Base-by-base conservation (phyloP, 371 early-diverging fungal genomes). In the Massospora cicadina region DNA sequence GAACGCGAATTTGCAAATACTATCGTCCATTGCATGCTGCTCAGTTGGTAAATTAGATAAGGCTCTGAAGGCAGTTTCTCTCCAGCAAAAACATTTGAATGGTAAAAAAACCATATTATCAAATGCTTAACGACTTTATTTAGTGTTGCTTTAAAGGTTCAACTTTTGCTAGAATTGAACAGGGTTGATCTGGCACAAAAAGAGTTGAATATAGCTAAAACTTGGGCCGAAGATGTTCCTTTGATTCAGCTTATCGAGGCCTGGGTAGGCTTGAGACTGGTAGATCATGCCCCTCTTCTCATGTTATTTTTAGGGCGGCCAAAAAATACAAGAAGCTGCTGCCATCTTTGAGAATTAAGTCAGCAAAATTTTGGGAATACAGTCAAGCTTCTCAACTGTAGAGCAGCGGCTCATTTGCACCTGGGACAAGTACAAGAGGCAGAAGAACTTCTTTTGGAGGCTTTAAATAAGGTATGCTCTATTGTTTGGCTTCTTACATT, bases 341-440 rank as follows among this genome's bases (percentile, higher is more conserved):
- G 95, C 93, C 74, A 89, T 91, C 58, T 95, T 88, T 68, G 93
- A 95, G 98, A 95, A 68, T 81, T 95, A 64, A 90, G 84, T 17
- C 86, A 88, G 60, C 84, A 91, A 0, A 76, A 73, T 58, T 73
- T 84, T 25, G 78, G 78, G 1, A 81, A 87, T n/a, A 86, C 88
- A 0, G 78, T 81, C 55, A 85, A 87, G 64, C 78, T 95, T 28
- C 71, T 93, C 33, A 85, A 81, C 30, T 82, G 89, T 2, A 87
- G 87, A 72, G 98, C 98, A 1, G 89, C 89, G 13, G 81, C 85
- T 60, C 80, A 87, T 54, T 79, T 97, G 70, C 86, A 90, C 24
- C 71, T 88, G 68, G 88, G 85, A 1, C 81, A 85, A 71, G 87
- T 84, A 69, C 84, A 83, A 2, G 93, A 93, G 71, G 97, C 98